A percentile compares a stretch with the other conserved stretches of the same genome.
Evolutionary conservation across 2,329 filamentous ascomycete genomes (phyloP).

Genomic region (Pseudocercospora fijiensis): DNA sequence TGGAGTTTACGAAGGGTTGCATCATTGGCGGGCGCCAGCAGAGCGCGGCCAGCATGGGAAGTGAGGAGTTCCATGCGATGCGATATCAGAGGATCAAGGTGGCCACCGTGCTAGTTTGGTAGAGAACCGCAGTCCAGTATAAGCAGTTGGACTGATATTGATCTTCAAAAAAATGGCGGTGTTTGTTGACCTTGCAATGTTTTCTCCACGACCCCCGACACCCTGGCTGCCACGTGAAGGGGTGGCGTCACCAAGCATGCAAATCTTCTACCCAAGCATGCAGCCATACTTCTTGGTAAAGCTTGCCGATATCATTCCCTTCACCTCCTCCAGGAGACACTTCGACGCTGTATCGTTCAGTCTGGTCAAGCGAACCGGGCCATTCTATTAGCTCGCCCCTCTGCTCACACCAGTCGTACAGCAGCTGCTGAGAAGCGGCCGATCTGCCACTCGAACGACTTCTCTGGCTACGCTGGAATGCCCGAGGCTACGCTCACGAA

Average conservation of each 20-base stretch:
- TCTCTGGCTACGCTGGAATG: background rate
- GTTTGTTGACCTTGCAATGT: background rate
- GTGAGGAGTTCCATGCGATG: background rate
- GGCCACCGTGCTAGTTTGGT: background rate
- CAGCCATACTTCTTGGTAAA: slow-evolving; percentile 5
- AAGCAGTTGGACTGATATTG: background rate
- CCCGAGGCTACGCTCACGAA: background rate
- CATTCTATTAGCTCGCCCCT: background rate
- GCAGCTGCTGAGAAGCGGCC: background rate
- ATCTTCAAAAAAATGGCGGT: background rate
- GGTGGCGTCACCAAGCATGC: slow-evolving; percentile 1
- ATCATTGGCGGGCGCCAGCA: background rate
- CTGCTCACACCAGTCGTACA: background rate
- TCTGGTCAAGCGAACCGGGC: background rate
- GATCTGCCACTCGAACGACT: background rate
- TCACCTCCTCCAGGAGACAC: background rate
- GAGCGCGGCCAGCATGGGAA: background rate
- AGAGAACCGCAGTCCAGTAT: too few species aligned
- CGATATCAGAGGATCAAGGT: background rate
- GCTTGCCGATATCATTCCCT: background rate
- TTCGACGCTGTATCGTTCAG: background rate
- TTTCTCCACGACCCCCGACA: background rate
- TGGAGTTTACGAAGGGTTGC: background rate
- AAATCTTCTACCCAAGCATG: background rate
- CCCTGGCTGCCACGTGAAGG: background rate